phyloP scores from a whole-genome alignment of 73 alveolate genomes.

The Effrenium voratum region DNA sequence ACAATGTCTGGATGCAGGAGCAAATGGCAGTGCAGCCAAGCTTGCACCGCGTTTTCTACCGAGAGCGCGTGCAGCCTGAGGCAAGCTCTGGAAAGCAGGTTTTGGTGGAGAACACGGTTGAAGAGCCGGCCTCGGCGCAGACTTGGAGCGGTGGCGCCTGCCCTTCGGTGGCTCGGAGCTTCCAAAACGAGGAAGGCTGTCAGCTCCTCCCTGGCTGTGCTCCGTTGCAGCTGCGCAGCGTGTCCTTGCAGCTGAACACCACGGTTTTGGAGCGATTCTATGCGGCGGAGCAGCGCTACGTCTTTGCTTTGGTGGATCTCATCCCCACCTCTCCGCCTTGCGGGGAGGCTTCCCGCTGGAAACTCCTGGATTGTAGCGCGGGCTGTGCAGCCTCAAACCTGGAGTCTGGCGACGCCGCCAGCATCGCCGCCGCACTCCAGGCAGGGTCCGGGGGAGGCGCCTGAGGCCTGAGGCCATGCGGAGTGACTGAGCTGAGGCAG shows the following conservation, averaged over 20 bases:
- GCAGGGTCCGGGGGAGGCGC: no score
- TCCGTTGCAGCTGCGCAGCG: constrained; percentile 56
- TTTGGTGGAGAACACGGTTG: constrained; percentile 77
- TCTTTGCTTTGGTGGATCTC: constrained; percentile 44
- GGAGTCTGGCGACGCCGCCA: constrained; percentile 30
- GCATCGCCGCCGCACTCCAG: background rate
- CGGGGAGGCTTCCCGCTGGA: constrained; percentile 67
- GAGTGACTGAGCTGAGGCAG: background rate
- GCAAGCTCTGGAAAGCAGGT: background rate
- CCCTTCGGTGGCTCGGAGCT: constrained; percentile 76
- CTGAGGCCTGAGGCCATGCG: no score
- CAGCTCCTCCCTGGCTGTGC: constrained; percentile 82
- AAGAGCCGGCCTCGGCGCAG: constrained; percentile 59
- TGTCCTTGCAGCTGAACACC: constrained; percentile 14
- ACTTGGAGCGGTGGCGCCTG: no score
- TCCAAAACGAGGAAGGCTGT: constrained; percentile 48
- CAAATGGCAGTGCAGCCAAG: constrained; percentile 68
- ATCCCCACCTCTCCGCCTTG: constrained; percentile 20
- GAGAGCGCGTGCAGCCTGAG: constrained; percentile 47
- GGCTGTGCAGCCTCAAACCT: background rate
- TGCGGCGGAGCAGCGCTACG: constrained; percentile 11
- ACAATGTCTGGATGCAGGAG: constrained; percentile 34
- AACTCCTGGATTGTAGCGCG: constrained; percentile 37
- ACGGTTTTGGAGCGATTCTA: constrained; percentile 51
- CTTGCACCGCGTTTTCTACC: constrained; percentile 72